Conservation (phyloP, 2,329 filamentous ascomycete species). For the Aspergillus sp. region DNA sequence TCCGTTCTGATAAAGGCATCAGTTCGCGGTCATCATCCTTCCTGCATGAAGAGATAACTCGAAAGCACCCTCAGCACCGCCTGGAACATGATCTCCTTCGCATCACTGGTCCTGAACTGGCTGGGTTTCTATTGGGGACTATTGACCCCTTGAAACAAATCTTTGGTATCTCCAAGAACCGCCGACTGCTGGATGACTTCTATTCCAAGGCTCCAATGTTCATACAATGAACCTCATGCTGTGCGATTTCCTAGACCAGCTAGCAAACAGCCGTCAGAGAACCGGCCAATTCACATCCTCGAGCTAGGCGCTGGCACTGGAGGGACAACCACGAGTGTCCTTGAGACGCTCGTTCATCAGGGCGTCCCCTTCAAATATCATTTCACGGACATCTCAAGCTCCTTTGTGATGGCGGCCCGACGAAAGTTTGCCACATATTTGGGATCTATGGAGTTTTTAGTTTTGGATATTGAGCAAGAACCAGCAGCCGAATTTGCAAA, state of each 20-base stretch:
- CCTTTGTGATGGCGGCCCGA: slow-evolving; percentile 26
- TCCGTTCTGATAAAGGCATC: no score
- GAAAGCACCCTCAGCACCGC: slow-evolving; percentile 32
- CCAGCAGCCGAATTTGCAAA: slow-evolving; percentile 8
- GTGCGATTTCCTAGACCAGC: slow-evolving; percentile 1
- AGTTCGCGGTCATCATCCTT: background rate
- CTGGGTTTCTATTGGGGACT: slow-evolving; percentile 38
- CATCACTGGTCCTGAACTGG: slow-evolving; percentile 35
- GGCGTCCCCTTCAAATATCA: slow-evolving; percentile 31
- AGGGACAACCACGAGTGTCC: slow-evolving; percentile 29
- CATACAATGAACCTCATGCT: slow-evolving; percentile 6
- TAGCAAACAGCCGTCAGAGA: background rate
- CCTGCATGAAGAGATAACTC: slow-evolving; percentile 17
- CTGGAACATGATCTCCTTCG: slow-evolving; percentile 33
- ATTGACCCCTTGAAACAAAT: slow-evolving; percentile 40
- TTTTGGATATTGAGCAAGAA: slow-evolving; percentile 13
- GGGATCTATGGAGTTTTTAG: slow-evolving; percentile 9
- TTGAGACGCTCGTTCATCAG: slow-evolving; percentile 16
- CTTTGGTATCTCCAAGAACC: slow-evolving; percentile 34
- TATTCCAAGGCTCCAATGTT: slow-evolving; percentile 35
- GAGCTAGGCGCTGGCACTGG: slow-evolving; percentile 43
- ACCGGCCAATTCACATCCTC: slow-evolving; percentile 25
- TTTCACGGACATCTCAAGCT: slow-evolving; percentile 35
- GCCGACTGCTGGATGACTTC: slow-evolving; percentile 35
- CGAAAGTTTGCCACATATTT: slow-evolving; percentile 24